A percentile compares a stretch with the other conserved stretches of the same genome.
phyloP scores from a whole-genome alignment of 208 protist genomes.

The Trypanosoma melophagium region DNA sequence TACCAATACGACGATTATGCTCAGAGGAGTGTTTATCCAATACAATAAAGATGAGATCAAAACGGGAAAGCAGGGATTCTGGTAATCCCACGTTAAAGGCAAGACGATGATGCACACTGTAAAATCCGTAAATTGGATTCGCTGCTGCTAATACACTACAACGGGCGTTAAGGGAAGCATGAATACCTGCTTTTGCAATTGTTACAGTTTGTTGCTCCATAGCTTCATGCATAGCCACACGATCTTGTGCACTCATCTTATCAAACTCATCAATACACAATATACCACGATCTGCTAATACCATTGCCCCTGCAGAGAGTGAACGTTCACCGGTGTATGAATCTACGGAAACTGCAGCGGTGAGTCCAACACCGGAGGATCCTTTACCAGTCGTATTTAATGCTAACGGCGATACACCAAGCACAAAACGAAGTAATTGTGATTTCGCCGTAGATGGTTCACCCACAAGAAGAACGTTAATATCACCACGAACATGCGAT shows the following conservation, averaged over 20 bases:
- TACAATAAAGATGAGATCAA: conserved; percentile 99
- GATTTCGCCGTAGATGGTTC: conserved; percentile 99
- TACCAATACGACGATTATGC: conserved; percentile 91
- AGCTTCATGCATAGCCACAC: conserved; percentile 97
- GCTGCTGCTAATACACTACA: conserved; percentile 99
- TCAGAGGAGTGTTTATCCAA: conserved; percentile 94
- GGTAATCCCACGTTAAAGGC: conserved; percentile 97
- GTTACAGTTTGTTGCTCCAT: conserved; percentile 99
- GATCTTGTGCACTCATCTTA: conserved; percentile 98
- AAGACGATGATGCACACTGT: conserved; percentile 90
- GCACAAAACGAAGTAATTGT: conserved; percentile 98
- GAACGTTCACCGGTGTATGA: conserved; percentile 95
- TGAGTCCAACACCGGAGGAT: conserved; percentile 98
- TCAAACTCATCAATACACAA: conserved; percentile 99
- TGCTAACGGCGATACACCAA: conserved; percentile 95
- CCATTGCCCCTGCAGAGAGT: conserved; percentile 99
- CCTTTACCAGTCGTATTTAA: conserved; percentile 98
- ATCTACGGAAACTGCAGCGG: conserved; percentile 97
- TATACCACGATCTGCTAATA: conserved; percentile 98
- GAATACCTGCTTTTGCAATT: conserved; percentile 99
- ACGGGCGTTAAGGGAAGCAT: conserved; percentile 98
- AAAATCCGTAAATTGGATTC: conserved; percentile 99
- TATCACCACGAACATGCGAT: conserved; percentile 96
- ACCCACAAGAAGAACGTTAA: conserved; percentile 99
- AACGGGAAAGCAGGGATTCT: conserved; percentile 99